Conservation (phyloP, 1,284 basidiomycete genomes). For the Cerioporus squamosus region DNA sequence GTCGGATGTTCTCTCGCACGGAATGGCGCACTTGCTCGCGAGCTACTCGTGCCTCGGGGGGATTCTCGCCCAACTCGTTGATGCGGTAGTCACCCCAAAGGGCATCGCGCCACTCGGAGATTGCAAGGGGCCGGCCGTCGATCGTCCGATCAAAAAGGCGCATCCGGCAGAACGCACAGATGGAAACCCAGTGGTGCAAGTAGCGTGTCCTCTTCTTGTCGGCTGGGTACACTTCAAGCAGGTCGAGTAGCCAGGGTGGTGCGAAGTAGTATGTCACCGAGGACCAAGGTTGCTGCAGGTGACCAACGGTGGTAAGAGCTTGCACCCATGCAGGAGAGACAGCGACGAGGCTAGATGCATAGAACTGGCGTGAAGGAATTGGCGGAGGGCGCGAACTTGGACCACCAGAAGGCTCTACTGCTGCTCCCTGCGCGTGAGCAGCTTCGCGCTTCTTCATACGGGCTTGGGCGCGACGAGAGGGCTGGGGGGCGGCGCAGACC, state of each 20-base stretch:
- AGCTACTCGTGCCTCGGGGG: background rate
- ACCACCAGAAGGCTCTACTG: no score
- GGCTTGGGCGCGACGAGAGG: no score
- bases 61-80: background rate
- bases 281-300: no score
- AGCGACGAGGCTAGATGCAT: no score
- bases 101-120: slow-evolving; percentile 3
- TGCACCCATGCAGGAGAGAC: no score
- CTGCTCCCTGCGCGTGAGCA: no score
- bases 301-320: no score
- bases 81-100: slow-evolving; percentile 1
- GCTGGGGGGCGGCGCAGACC: no score
- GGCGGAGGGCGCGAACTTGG: no score
- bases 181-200: background rate
- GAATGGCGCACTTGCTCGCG: background rate
- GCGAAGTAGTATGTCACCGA: background rate
- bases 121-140: background rate
- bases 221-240: background rate
- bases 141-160: background rate
- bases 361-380: no score
- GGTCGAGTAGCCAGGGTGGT: background rate
- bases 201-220: background rate
- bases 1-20: background rate
- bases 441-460: no score
- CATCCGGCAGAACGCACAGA: slow-evolving; percentile 2